Evolutionary conservation across 2,329 filamentous ascomycete genomes (phyloP), one percentile per base, ranked within the genome.

Genomic region (Fusarium liriodendri): DNA sequence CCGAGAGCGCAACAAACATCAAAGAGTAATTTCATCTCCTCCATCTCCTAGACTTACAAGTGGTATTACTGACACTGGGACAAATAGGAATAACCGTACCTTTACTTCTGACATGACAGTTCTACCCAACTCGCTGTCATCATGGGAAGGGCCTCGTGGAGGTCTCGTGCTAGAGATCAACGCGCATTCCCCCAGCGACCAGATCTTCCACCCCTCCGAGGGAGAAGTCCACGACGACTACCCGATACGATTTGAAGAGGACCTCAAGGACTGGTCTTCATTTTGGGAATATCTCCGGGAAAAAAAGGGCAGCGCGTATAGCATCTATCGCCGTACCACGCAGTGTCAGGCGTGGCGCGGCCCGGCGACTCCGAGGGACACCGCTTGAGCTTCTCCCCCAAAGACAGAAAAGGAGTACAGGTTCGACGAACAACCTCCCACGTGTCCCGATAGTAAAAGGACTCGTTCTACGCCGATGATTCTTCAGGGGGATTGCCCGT

Each of bases 141-240:
- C 50, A 16, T 75, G 73, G 73, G 18, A 58, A 40, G 69, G 63
- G n/a, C 29, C n/a, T 14, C 18, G 32, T 13, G 71, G 70, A 50
- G 73, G 73, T 6, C 66, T 75, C 2, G 58, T 50, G 5, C 64
- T 75, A 7, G 69, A 75, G 29, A 65, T 75, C 27, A 33, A 62
- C 6, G 64, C 71, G 25, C 22, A 59, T 22, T 74, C 73, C 11
- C 71, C 73, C 1, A 72, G 66, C 27, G 73, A 75, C 33, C 35
- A 50, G 25, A 29, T 10, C 16, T 50, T 55, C 35, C 66, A 66
- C n/a, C 1, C 3, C 2, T 5, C 22, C 11, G 37, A 66, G 16
- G 11, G 47, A 1, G 61, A 64, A 47, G 13, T 67, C 18, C 47
- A 54, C 13, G 61, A 70, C 25, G 66, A 70, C 18, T 70, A 70